phyloP scores from a whole-genome alignment of 177 flowering plant species.

The Vitis hybrid region DNA sequence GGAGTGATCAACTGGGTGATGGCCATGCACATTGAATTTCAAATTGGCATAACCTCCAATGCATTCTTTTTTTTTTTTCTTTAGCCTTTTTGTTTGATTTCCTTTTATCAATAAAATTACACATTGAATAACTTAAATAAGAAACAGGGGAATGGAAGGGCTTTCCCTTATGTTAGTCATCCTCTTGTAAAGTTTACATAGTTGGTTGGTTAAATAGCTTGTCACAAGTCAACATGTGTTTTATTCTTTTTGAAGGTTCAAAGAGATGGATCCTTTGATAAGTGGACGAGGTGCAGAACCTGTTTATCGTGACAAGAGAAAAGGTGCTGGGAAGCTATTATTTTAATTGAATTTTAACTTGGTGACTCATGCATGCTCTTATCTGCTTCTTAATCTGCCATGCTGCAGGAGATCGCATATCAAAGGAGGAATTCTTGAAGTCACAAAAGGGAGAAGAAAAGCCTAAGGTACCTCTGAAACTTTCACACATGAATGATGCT shows the following conservation, averaged over 20 bases:
- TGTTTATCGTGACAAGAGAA: conserved; percentile 71
- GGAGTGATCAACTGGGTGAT: no score
- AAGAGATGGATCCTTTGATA: conserved; percentile 66
- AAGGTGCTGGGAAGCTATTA: conserved; percentile 35
- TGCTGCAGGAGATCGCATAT: conserved; percentile 68
- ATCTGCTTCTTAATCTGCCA: background rate
- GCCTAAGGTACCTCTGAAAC: conserved; percentile 63
- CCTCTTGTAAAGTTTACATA: background rate
- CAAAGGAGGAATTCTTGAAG: conserved; percentile 72
- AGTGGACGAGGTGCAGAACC: conserved; percentile 77
- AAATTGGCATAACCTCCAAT: no score
- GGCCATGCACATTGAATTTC: no score
- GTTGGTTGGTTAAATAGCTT: background rate
- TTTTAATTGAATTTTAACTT: background rate
- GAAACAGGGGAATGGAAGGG: background rate
- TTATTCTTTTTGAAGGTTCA: conserved; percentile 40
- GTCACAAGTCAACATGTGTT: background rate
- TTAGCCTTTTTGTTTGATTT: no score
- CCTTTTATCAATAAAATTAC: background rate
- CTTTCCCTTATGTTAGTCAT: background rate
- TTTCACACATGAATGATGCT: background rate
- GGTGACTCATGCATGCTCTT: background rate
- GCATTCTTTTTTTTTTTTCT: no score
- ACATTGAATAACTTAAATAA: background rate
- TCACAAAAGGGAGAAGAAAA: conserved; percentile 68